Percentiles rank a stretch among this genome's conserved stretches.
Evolutionary conservation across 1,284 basidiomycete genomes (phyloP).

Genomic region (Naganishia liquefaciens): DNA sequence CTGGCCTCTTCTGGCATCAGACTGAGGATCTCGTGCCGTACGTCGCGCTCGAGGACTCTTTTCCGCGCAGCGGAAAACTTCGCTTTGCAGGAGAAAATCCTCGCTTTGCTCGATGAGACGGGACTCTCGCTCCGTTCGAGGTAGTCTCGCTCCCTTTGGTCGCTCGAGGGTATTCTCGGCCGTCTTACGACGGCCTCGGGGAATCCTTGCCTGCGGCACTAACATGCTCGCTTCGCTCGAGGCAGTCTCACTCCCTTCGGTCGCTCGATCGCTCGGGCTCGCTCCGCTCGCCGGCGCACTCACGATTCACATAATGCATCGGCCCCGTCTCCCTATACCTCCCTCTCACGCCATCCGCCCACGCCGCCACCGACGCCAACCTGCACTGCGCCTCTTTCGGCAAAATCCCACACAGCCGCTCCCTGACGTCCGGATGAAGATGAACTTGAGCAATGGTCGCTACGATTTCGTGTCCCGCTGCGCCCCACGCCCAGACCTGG

Average conservation of each 20-base stretch:
- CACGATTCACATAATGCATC: conserved; percentile 57
- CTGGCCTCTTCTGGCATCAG: no score
- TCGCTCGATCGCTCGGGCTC: not conserved
- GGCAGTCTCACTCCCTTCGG: not conserved
- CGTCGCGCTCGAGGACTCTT: no score
- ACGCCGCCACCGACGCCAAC: conserved; percentile 75
- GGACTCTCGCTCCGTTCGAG: not conserved
- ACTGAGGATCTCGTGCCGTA: no score
- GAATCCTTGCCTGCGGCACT: not conserved
- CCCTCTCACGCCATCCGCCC: conserved; percentile 75
- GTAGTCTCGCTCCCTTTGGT: not conserved
- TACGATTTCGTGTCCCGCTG: conserved; percentile 78
- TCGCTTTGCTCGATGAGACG: no score
- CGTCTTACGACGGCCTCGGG: not conserved
- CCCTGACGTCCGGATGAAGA: conserved; percentile 71
- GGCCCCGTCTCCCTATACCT: conserved; percentile 51
- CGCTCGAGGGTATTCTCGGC: not conserved
- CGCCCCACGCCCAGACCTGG: conserved; percentile 4
- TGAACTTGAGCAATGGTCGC: conserved; percentile 92
- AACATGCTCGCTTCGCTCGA: not conserved
- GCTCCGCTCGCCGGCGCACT: conserved; percentile 34
- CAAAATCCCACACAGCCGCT: conserved; percentile 68
- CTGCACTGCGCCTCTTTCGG: conserved; percentile 65
- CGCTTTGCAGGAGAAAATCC: no score
- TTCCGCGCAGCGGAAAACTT: no score